Evolutionary conservation across 2,329 filamentous ascomycete genomes (phyloP).

Genomic region (Sporothrix humicola): DNA sequence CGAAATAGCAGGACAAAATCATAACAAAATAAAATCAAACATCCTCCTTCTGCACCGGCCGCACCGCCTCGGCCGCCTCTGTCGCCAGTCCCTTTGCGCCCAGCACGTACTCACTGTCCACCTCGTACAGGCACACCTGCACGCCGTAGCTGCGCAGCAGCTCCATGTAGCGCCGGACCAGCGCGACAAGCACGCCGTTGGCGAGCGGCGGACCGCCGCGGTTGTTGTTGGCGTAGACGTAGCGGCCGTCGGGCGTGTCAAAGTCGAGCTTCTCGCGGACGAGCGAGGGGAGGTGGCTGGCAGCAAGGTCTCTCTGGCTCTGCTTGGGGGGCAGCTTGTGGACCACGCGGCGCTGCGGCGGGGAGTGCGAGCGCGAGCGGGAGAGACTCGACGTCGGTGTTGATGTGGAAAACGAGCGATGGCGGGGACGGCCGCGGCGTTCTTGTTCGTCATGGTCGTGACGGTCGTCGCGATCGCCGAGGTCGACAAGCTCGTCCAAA

Average conservation of each 20-base stretch:
- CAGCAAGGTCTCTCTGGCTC: not conserved
- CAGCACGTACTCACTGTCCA: not conserved
- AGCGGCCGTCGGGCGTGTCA: slow-evolving; percentile 28
- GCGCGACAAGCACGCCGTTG: slow-evolving; percentile 30
- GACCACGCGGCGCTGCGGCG: not conserved
- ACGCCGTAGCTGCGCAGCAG: slow-evolving; percentile 33
- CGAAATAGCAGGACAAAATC: not conserved
- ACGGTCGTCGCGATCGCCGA: not conserved
- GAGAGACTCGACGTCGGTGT: not conserved
- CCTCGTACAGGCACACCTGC: slow-evolving; percentile 24
- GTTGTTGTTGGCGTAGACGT: not conserved
- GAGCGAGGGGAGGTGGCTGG: not conserved
- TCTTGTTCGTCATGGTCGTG: no score
- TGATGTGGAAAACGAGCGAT: not conserved
- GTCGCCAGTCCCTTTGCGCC: not conserved
- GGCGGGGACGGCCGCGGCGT: not conserved
- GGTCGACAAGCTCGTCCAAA: not conserved
- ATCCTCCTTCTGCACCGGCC: not conserved
- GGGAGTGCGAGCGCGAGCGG: not conserved
- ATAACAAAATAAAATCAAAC: not conserved
- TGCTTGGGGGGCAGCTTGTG: no score
- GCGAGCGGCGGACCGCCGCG: slow-evolving; percentile 12
- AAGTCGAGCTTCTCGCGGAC: not conserved
- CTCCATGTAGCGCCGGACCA: slow-evolving; percentile 29
- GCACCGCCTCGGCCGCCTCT: not conserved